These are phyloP conservation scores for Fusarium subtropicale DNA, from an alignment of 2,329 filamentous ascomycete genomes.

Conservation along the genomic window DNA sequence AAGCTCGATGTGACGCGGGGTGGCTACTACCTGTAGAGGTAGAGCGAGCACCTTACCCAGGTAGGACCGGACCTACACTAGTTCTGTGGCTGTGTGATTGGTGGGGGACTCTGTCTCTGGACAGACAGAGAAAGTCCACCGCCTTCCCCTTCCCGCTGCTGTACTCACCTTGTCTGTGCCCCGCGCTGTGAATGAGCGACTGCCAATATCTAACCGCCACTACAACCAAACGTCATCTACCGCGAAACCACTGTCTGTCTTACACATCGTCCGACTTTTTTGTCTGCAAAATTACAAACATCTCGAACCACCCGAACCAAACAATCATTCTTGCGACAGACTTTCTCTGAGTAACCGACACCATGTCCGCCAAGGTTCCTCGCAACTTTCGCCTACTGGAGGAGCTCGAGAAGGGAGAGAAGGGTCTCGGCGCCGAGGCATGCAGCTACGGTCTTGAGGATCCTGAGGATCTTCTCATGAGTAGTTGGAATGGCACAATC, in stretches of 20 bases:
- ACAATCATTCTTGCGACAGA: not conserved
- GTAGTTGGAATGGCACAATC: constrained; percentile 98
- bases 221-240: constrained; percentile 38
- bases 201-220: constrained; percentile 34
- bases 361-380: constrained; percentile 73
- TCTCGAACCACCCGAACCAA: not conserved
- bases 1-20: constrained; percentile 19
- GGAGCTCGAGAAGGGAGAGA: constrained; percentile 99
- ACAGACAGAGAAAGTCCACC: constrained; percentile 22
- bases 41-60: not conserved
- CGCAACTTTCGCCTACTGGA: constrained; percentile 96
- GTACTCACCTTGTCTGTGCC: constrained; percentile 19
- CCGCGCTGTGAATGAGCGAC: constrained; percentile 30
- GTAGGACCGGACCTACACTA: too few relatives aligned
- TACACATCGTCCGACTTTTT: constrained; percentile 7
- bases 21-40: constrained; percentile 15
- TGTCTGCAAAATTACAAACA: not conserved
- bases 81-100: constrained; percentile 22
- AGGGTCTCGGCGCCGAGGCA: constrained; percentile 94
- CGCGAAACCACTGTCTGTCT: constrained; percentile 22
- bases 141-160: constrained; percentile 29
- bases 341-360: constrained; percentile 7
- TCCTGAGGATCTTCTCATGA: constrained; percentile 94
- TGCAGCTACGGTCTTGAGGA: constrained; percentile 97
- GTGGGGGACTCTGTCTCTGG: constrained; percentile 23